Base-by-base conservation (phyloP, 2,329 filamentous ascomycete genomes). In the Bimuria novae-zelandiae region DNA sequence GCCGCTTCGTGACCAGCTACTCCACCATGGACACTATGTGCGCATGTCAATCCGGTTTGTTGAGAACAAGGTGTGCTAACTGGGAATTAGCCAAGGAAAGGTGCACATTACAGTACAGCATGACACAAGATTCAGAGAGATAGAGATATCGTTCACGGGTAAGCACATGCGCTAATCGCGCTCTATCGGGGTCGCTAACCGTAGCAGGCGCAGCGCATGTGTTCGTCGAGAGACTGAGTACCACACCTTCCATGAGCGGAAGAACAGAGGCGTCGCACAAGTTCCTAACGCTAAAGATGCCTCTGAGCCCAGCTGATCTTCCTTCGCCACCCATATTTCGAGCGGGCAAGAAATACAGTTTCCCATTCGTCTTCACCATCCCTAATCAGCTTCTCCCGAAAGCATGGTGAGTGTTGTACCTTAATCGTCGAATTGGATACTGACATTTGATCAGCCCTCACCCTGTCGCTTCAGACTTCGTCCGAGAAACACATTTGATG, bases 301-400 rank as follows among this genome's bases (percentile, higher is more conserved):
- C 86, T 3, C 80, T 86, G 30, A 68, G 80, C 36, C 69, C 80
- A 2, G 65, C 73, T 14, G 69, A 73, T n/a, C 81, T 85, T 52
- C 85, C 85, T 0, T 75, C 77, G 29, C 79, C 83, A 32, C 76
- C 80, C 22, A 73, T 85, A 4, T 72, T 85, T 2, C 76, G 80
- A 61, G 78, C 80, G n/a, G 81, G 80, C 11, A 76, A 75, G 55
- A 77, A 74, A 10, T 87, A 88, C 68, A 77, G 70, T 7, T 84
- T 87, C 52, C 82, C 83, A 1, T 89, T 88, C 66, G 80, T 79
- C 22, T 89, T 89, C 63, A 83, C 84, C 50, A 77, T 89, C 1
- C 86, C 86, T 0, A 76, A 81, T 29, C 79, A 80, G 16, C 73
- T 89, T 3, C 78, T 89, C 0, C 84, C 84, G 5, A 79, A 80